Base-by-base conservation (phyloP, 73 alveolate genomes). In the Symbiodinium natans region DNA sequence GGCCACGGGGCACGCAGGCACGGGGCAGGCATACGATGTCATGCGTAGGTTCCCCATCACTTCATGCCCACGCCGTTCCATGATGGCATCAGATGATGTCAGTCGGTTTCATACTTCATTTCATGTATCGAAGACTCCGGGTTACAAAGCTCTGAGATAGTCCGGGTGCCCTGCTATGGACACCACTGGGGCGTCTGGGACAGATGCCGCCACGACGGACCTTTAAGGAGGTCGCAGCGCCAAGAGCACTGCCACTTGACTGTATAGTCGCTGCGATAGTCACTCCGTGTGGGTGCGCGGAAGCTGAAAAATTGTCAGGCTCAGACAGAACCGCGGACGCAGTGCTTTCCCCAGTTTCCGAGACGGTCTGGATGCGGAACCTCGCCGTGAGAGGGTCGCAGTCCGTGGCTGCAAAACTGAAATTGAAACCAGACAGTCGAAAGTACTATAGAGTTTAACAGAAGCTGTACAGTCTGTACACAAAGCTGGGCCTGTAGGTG, bases 181-280 rank as follows among this genome's bases (percentile, higher is more conserved):
- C 9, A 90, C 97, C 77, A 90, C 97, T 0, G 97, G 97, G 10
- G 97, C 97, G 71, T 90, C 97, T 5, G 97, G 97, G n/a, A 71
- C 97, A 4, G 97, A 90, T 3, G 97, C 97, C 9, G 97, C 97
- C 46, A 90, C 97, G 8, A 85, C 97, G 19, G 97, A 90, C 95
- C 95, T 89, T 2, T 25, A 17, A 41, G 41, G 52, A 63, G n/a
- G 46, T 9, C 23, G 86, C 59, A 13, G 86, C 11, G 36, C 15
- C 82, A 19, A 5, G 82, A 52, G 10, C 10, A 52, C 27, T 52
- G 10, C 71, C 10, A 10, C 71, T 19, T 13, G 71, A 19, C 10
- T 10, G 10, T 52, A 19, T 19, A 52, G 19, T 19, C 19, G 71
- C 71, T 52, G 27, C 71, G 19, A 19, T 13, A 52, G 19, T 33